Evolutionary conservation across 345 rosid genomes (phyloP).

Genomic region (Durio zibethinus): DNA sequence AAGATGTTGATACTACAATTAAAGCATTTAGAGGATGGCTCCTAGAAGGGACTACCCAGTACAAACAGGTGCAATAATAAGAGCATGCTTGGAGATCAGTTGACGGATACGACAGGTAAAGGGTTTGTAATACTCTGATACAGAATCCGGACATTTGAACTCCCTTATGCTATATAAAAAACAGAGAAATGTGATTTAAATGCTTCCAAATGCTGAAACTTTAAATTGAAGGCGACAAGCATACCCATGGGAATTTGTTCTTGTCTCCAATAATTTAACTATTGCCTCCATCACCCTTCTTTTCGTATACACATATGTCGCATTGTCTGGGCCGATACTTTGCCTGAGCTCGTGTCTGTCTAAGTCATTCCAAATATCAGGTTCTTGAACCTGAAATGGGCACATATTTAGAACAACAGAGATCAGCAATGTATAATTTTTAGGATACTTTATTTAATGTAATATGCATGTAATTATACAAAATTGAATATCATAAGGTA

Average conservation of each 20-base stretch:
- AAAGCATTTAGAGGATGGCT: slow-evolving; percentile 32
- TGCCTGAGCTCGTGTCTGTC: slow-evolving; percentile 33
- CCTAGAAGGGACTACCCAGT: slow-evolving; percentile 49
- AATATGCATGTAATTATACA: background rate
- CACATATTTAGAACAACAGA: background rate
- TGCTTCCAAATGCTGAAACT: slow-evolving; percentile 1
- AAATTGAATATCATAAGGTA: slow-evolving; percentile 16
- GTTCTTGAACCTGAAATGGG: slow-evolving; percentile 49
- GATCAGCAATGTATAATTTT: background rate
- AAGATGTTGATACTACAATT: slow-evolving; percentile 33
- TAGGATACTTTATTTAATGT: background rate
- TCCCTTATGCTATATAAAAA: slow-evolving; percentile 45
- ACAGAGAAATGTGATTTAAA: slow-evolving; percentile 14
- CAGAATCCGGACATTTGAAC: slow-evolving; percentile 66
- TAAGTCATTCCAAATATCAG: slow-evolving; percentile 56
- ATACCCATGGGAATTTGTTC: slow-evolving; percentile 58
- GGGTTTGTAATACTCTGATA: slow-evolving; percentile 62
- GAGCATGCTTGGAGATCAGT: slow-evolving; percentile 50
- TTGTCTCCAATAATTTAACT: slow-evolving; percentile 41
- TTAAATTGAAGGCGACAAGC: slow-evolving; percentile 8
- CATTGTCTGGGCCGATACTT: slow-evolving; percentile 35
- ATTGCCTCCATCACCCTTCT: slow-evolving; percentile 48
- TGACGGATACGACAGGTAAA: slow-evolving; percentile 52
- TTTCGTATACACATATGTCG: slow-evolving; percentile 38
- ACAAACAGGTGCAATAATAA: slow-evolving; percentile 38